A percentile compares a stretch with the other conserved stretches of the same genome.
Evolutionary conservation across 805 yeast species (phyloP).

Genomic region (Barnettozyma pratensis): DNA sequence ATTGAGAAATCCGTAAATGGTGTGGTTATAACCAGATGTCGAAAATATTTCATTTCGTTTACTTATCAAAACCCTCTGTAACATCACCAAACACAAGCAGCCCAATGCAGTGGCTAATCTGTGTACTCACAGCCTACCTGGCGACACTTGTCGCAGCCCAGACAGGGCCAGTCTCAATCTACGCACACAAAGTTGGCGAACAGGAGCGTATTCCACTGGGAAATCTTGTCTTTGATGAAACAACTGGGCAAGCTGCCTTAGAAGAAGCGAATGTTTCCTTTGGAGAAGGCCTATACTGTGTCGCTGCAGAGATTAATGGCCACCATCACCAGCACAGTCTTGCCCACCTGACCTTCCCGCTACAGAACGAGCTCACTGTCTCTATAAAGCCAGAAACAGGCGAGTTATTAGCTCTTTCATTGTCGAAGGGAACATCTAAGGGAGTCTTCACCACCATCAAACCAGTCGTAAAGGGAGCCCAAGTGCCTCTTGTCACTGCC

Average conservation of each 20-base stretch:
- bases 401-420: slow-evolving; percentile 14
- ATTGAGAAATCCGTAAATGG: no score
- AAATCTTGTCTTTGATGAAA: not conserved
- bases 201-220: slow-evolving; percentile 2
- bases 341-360: slow-evolving; percentile 15
- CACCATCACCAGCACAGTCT: slow-evolving; percentile 14
- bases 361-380: slow-evolving; percentile 14
- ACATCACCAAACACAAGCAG: not conserved
- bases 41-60: not conserved
- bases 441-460: slow-evolving; percentile 14
- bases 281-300: slow-evolving; percentile 16
- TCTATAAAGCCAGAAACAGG: slow-evolving; percentile 15
- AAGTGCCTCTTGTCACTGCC: slow-evolving; percentile 12
- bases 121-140: not conserved
- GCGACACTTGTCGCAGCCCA: not conserved
- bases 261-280: not conserved
- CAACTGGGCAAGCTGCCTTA: slow-evolving; percentile 1
- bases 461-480: slow-evolving; percentile 1
- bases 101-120: not conserved
- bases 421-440: slow-evolving; percentile 4
- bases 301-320: slow-evolving; percentile 18
- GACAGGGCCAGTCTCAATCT: slow-evolving; percentile 1
- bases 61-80: not conserved
- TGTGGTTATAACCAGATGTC: no score
- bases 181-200: slow-evolving; percentile 1